These are phyloP conservation scores for Trametes meyenii DNA, from an alignment of 768 basidiomycete species.

Conservation along the genomic window DNA sequence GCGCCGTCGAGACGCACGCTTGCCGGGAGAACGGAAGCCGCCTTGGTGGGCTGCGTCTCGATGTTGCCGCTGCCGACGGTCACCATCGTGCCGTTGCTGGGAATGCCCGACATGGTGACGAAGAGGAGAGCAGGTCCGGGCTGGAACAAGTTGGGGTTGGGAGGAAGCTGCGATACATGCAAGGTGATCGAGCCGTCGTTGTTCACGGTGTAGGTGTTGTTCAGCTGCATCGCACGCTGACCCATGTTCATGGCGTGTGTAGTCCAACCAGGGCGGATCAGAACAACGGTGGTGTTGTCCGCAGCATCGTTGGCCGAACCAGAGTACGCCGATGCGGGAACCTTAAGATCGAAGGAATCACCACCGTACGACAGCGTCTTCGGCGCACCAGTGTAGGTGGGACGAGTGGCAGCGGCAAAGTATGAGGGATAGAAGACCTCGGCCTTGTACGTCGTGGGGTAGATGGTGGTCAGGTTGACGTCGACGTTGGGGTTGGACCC, in stretches of 20 bases:
- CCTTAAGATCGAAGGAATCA: slow-evolving; percentile 68
- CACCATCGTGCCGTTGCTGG: slow-evolving; percentile 75
- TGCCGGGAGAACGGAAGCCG: slow-evolving; percentile 49
- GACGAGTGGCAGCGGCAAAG: slow-evolving; percentile 70
- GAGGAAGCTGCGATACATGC: slow-evolving; percentile 81
- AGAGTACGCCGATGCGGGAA: slow-evolving; percentile 67
- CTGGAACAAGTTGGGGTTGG: slow-evolving; percentile 83
- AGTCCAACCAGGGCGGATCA: slow-evolving; percentile 85
- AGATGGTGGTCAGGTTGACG: slow-evolving; percentile 61
- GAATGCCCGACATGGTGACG: slow-evolving; percentile 83
- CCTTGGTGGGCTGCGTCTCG: slow-evolving; percentile 62
- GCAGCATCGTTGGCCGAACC: slow-evolving; percentile 72
- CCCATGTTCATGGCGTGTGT: slow-evolving; percentile 91
- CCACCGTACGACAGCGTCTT: slow-evolving; percentile 85
- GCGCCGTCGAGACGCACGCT: slow-evolving; percentile 46
- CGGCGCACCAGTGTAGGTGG: slow-evolving; percentile 70
- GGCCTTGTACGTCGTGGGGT: slow-evolving; percentile 77
- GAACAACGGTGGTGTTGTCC: slow-evolving; percentile 70
- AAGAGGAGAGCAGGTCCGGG: slow-evolving; percentile 88
- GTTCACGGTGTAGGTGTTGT: slow-evolving; percentile 83
- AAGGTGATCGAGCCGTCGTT: slow-evolving; percentile 75
- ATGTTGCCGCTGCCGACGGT: slow-evolving; percentile 80
- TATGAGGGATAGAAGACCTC: slow-evolving; percentile 94
- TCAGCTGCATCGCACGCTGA: slow-evolving; percentile 78
- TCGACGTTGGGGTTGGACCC: slow-evolving; percentile 95